Percentiles rank a stretch among this genome's conserved stretches.
Conservation (phyloP, 1,139 yeast species). For the Blastobotrys apis region DNA sequence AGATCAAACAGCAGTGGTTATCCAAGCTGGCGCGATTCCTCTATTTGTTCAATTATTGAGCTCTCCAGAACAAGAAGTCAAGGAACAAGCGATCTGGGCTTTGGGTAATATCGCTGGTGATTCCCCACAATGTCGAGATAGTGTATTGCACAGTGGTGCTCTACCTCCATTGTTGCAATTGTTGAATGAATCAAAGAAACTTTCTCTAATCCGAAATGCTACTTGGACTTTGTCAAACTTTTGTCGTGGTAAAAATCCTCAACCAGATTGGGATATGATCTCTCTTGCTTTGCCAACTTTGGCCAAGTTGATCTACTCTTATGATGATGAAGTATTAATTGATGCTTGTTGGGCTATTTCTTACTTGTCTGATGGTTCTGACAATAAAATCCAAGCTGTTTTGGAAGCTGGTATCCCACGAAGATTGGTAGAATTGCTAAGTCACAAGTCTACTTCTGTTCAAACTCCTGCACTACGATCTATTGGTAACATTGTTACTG, state of each 20-base stretch:
- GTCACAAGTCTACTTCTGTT: conserved; percentile 77
- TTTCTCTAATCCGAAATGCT: conserved; percentile 84
- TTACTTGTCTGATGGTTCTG: conserved; percentile 86
- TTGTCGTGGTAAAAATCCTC: conserved; percentile 95
- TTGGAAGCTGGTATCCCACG: conserved; percentile 95
- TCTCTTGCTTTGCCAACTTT: conserved; percentile 86
- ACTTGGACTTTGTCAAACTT: conserved; percentile 97
- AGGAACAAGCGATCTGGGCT: conserved; percentile 99
- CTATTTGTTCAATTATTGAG: conserved; percentile 75
- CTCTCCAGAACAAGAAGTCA: conserved; percentile 82
- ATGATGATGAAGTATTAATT: conserved; percentile 87
- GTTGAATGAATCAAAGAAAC: conserved; percentile 74
- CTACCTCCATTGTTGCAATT: conserved; percentile 81
- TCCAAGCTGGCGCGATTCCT: conserved; percentile 92
- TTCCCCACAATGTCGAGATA: conserved; percentile 83
- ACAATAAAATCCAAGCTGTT: conserved; percentile 93
- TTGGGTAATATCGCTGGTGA: conserved; percentile 99
- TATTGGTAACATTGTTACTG: conserved; percentile 96
- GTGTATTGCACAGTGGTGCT: conserved; percentile 78
- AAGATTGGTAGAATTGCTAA: conserved; percentile 83
- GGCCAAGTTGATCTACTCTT: conserved; percentile 83
- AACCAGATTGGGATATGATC: conserved; percentile 88
- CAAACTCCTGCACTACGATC: conserved; percentile 98
- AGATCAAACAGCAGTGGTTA: conserved; percentile 84
- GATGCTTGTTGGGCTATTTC: conserved; percentile 99